A percentile compares a stretch with the other conserved stretches of the same genome.
Conservation (phyloP, 768 basidiomycete genomes). For the Auricularia cornea region DNA sequence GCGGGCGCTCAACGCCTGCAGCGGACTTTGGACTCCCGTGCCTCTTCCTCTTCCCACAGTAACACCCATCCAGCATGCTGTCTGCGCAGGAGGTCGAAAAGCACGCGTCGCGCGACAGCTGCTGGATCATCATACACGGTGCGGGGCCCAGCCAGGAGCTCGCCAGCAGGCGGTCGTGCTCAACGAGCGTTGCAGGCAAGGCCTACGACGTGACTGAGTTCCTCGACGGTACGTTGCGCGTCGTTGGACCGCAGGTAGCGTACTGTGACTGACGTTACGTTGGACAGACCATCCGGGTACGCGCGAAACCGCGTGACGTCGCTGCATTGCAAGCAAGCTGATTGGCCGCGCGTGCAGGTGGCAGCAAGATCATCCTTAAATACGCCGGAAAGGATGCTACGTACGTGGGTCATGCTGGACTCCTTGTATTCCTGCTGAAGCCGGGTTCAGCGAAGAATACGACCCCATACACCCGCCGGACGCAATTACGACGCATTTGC, state of each 20-base stretch:
- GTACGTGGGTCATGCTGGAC: constrained; percentile 29
- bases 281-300: neutral
- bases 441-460: constrained; percentile 55
- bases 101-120: constrained; percentile 45
- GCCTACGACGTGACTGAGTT: constrained; percentile 78
- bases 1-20: no score
- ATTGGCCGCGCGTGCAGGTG: constrained; percentile 27
- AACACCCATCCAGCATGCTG: constrained; percentile 1
- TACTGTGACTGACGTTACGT: neutral
- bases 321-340: no score
- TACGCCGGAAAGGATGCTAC: constrained; percentile 89
- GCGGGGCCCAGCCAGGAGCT: neutral
- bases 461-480: constrained; percentile 86
- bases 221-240: constrained; percentile 43
- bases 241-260: neutral
- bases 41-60: neutral
- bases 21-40: no score
- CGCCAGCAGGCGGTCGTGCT: neutral
- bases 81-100: constrained; percentile 26
- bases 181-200: constrained; percentile 36
- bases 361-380: constrained; percentile 76
- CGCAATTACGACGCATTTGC: constrained; percentile 67
- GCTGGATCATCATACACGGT: constrained; percentile 86
- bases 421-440: neutral
- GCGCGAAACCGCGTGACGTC: no score